phyloP scores from a whole-genome alignment of 352 stramenopile species.

The Globisporangium camurandrum region DNA sequence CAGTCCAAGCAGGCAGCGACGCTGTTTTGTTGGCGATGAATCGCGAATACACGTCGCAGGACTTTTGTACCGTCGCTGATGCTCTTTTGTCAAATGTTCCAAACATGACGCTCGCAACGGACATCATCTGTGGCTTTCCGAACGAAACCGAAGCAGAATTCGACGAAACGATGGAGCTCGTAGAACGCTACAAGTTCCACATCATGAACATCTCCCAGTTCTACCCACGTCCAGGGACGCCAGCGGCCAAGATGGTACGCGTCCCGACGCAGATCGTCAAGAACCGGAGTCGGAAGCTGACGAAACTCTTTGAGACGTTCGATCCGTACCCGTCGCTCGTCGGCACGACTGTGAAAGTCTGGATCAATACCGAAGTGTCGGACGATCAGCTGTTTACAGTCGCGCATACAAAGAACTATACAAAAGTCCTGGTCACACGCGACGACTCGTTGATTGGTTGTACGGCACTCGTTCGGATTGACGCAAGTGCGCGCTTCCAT shows the following conservation, averaged over 20 bases:
- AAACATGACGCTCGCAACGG: constrained; percentile 82
- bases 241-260: constrained; percentile 86
- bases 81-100: constrained; percentile 68
- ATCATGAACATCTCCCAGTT: constrained; percentile 94
- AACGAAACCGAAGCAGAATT: constrained; percentile 87
- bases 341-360: constrained; percentile 53
- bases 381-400: constrained; percentile 76
- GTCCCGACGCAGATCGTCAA: constrained; percentile 87
- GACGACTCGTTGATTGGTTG: constrained; percentile 75
- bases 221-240: constrained; percentile 87
- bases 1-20: constrained; percentile 86
- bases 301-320: constrained; percentile 81
- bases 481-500: constrained; percentile 60
- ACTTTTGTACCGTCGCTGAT: constrained; percentile 78
- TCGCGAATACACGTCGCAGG: constrained; percentile 81
- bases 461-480: constrained; percentile 51
- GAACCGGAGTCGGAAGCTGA: constrained; percentile 77
- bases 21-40: constrained; percentile 88
- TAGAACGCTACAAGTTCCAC: constrained; percentile 84
- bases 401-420: constrained; percentile 89
- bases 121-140: constrained; percentile 92
- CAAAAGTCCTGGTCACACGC: constrained; percentile 83
- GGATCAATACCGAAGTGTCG: constrained; percentile 80
- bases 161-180: constrained; percentile 80
- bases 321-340: constrained; percentile 71